Conservation (phyloP, 2,329 filamentous ascomycete species). For the Fusarium sp. region DNA sequence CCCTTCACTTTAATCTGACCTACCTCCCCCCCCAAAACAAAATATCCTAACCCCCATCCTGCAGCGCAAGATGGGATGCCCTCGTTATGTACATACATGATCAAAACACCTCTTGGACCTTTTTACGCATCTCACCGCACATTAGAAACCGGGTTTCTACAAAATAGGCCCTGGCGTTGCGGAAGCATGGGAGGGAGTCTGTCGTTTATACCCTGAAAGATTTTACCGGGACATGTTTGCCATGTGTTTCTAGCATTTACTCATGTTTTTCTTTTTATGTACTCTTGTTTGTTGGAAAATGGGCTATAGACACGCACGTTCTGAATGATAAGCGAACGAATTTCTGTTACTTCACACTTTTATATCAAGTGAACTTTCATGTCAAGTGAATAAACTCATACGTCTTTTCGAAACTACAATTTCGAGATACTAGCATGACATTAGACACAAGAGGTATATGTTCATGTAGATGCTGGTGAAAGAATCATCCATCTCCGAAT, state of each 20-base stretch:
- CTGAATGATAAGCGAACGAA: slow-evolving; percentile 43
- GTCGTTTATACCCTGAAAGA: slow-evolving; percentile 43
- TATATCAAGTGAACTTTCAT: not conserved
- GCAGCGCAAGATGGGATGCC: slow-evolving; percentile 30
- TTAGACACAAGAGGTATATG: slow-evolving; percentile 5
- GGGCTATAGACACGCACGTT: slow-evolving; percentile 29
- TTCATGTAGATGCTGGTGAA: not conserved
- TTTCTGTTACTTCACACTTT: not conserved
- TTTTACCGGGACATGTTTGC: not conserved
- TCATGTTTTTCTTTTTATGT: slow-evolving; percentile 3
- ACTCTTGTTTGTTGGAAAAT: slow-evolving; percentile 19
- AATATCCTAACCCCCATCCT: slow-evolving; percentile 9
- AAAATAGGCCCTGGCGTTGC: slow-evolving; percentile 26
- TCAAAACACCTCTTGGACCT: not conserved
- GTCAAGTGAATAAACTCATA: not conserved
- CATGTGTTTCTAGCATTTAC: not conserved
- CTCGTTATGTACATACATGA: slow-evolving; percentile 22
- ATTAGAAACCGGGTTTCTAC: slow-evolving; percentile 14
- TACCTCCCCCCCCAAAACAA: not conserved
- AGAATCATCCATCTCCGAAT: not conserved
- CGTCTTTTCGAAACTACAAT: not conserved
- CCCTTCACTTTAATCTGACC: slow-evolving; percentile 16
- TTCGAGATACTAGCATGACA: not conserved
- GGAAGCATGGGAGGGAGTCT: slow-evolving; percentile 32
- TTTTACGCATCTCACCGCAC: slow-evolving; percentile 4